These are phyloP conservation scores for Neurospora sp. DNA, from an alignment of 495 filamentous ascomycete species.

Conservation along the genomic window DNA sequence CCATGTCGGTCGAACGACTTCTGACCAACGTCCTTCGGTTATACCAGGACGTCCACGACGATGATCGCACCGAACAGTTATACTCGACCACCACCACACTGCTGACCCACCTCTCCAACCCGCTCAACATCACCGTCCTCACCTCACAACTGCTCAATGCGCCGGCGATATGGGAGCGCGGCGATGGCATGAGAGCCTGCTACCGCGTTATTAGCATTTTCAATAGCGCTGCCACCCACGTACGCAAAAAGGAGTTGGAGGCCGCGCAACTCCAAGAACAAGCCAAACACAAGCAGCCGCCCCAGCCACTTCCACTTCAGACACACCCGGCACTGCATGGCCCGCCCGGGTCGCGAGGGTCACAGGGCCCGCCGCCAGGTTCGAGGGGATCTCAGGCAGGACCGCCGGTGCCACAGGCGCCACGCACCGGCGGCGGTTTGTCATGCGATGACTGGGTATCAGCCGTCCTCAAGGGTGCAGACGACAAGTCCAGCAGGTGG, in stretches of 20 bases:
- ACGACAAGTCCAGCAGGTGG: slow-evolving; percentile 79
- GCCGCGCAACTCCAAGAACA: slow-evolving; percentile 30
- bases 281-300: slow-evolving; percentile 8
- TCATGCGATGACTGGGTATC: slow-evolving; percentile 69
- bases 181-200: slow-evolving; percentile 60
- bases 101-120: slow-evolving; percentile 75
- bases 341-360: background rate
- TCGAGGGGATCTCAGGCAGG: background rate
- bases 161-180: slow-evolving; percentile 66
- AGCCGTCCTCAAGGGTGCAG: slow-evolving; percentile 72
- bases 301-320: background rate
- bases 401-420: slow-evolving; percentile 7
- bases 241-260: slow-evolving; percentile 46
- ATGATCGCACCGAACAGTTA: slow-evolving; percentile 44
- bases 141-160: slow-evolving; percentile 82
- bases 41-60: slow-evolving; percentile 41
- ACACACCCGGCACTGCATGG: background rate
- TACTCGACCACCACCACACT: slow-evolving; percentile 74
- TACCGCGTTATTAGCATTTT: slow-evolving; percentile 77
- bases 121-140: slow-evolving; percentile 80
- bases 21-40: slow-evolving; percentile 40
- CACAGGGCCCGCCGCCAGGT: background rate
- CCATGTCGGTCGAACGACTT: slow-evolving; percentile 42
- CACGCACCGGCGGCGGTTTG: slow-evolving; percentile 38
- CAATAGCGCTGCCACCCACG: slow-evolving; percentile 66